Conservation (phyloP, 345 rosid genomes). For the Syzygium grande region DNA sequence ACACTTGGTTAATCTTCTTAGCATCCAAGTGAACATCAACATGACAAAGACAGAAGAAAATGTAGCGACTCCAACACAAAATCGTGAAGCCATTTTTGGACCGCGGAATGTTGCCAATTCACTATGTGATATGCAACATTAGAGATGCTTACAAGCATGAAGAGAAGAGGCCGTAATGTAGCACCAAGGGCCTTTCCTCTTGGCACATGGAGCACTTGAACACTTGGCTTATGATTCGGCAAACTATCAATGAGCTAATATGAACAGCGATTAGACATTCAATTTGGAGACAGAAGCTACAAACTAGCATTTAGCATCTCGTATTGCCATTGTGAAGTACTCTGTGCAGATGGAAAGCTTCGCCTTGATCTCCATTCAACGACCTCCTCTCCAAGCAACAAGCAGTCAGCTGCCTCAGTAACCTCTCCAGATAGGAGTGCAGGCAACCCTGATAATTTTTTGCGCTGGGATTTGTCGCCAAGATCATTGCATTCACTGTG, state of each 20-base stretch:
- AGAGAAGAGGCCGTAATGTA: not conserved
- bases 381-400: constrained; percentile 73
- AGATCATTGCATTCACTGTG: constrained; percentile 66
- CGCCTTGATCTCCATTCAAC: constrained; percentile 74
- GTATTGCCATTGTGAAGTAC: constrained; percentile 25
- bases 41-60: not conserved
- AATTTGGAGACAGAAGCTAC: not conserved
- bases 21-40: not conserved
- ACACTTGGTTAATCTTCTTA: not conserved
- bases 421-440: constrained; percentile 63
- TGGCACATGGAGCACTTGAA: not conserved
- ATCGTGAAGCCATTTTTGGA: not conserved
- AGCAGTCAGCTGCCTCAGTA: constrained; percentile 73
- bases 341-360: constrained; percentile 58
- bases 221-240: not conserved
- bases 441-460: constrained; percentile 39
- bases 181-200: not conserved
- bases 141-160: not conserved
- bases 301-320: not conserved
- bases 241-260: not conserved
- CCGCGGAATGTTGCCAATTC: not conserved
- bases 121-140: not conserved
- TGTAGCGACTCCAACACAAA: not conserved
- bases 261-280: not conserved
- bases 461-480: constrained; percentile 61